These are phyloP conservation scores for Entophlyctis luteolus DNA, from an alignment of 192 early-diverging fungal genomes.

Conservation along the genomic window DNA sequence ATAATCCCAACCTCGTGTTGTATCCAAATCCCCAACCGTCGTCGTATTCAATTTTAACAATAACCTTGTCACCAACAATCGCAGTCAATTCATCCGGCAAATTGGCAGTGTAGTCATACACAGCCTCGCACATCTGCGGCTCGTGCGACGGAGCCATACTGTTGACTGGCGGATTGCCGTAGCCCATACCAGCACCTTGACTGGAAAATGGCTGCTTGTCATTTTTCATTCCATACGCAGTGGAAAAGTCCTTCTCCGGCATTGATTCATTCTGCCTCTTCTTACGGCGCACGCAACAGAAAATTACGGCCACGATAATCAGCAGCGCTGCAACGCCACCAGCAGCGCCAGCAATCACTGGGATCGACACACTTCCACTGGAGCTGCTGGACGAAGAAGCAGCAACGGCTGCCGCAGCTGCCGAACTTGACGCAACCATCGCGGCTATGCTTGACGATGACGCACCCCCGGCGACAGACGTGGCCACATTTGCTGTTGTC, in stretches of 20 bases:
- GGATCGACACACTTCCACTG: background rate
- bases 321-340: constrained; percentile 12
- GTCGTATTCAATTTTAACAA: background rate
- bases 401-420: background rate
- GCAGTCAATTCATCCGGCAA: constrained; percentile 5
- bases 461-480: background rate
- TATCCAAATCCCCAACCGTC: constrained; percentile 35
- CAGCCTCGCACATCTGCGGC: background rate
- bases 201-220: background rate
- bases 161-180: background rate
- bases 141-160: background rate
- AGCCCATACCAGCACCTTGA: background rate
- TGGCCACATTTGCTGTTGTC: background rate
- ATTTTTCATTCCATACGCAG: background rate
- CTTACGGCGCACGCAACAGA: background rate
- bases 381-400: background rate
- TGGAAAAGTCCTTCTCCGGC: constrained; percentile 3
- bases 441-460: background rate
- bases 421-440: background rate
- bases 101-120: background rate
- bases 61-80: constrained; percentile 5
- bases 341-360: constrained; percentile 8
- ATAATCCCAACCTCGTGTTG: constrained; percentile 10
- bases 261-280: background rate
- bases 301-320: background rate